Evolutionary conservation across 1,139 yeast species (phyloP).

Genomic region (Kodamaea alishanica): DNA sequence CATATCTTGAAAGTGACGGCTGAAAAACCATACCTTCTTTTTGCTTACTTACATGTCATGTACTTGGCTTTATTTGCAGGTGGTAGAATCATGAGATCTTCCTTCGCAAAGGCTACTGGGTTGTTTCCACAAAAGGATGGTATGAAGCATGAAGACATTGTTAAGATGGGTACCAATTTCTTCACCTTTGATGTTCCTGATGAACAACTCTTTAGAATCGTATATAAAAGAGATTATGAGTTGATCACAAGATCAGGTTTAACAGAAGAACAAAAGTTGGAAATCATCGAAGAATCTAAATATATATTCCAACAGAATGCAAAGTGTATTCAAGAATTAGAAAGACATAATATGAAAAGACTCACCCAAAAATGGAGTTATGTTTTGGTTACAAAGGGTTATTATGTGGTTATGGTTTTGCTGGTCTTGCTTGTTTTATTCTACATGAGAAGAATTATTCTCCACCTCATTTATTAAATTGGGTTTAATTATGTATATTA

Average conservation of each 20-base stretch:
- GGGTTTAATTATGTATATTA: too few relatives aligned
- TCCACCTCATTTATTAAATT: constrained; percentile 2
- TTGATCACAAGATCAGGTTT: constrained; percentile 65
- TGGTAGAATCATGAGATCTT: constrained; percentile 69
- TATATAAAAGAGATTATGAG: constrained; percentile 75
- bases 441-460: constrained; percentile 26
- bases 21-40: constrained; percentile 64
- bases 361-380: constrained; percentile 56
- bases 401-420: constrained; percentile 32
- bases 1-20: constrained; percentile 54
- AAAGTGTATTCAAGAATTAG: constrained; percentile 61
- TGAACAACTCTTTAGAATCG: constrained; percentile 58
- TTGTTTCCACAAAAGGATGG: constrained; percentile 73
- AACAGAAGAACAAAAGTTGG: constrained; percentile 66
- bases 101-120: constrained; percentile 63
- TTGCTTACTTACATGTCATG: constrained; percentile 86
- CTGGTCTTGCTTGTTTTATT: constrained; percentile 23
- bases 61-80: constrained; percentile 87
- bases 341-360: constrained; percentile 55
- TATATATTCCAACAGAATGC: constrained; percentile 64
- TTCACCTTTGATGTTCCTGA: constrained; percentile 70
- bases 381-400: constrained; percentile 49
- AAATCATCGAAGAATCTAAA: constrained; percentile 64
- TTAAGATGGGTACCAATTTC: constrained; percentile 62
- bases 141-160: constrained; percentile 57